Evolutionary conservation across 805 yeast species (phyloP).

Genomic region (Osmozyma mogii): DNA sequence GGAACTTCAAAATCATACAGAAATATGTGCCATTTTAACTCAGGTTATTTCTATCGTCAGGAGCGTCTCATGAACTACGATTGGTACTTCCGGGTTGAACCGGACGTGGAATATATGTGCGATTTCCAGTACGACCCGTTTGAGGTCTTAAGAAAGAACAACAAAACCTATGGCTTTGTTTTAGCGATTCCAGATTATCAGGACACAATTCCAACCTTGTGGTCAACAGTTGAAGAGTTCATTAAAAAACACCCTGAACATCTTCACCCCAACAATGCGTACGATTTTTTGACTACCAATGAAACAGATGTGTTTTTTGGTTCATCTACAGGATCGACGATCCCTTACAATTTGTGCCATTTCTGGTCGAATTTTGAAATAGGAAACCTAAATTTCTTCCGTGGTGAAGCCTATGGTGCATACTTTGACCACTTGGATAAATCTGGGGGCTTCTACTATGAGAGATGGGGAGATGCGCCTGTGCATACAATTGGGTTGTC

Average conservation of each 20-base stretch:
- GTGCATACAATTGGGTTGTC: constrained; percentile 34
- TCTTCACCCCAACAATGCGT: constrained; percentile 40
- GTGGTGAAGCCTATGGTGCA: constrained; percentile 37
- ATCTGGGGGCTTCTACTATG: constrained; percentile 48
- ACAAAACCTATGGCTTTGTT: constrained; percentile 44
- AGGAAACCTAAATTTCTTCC: constrained; percentile 42
- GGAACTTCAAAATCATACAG: constrained; percentile 47
- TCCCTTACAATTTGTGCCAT: constrained; percentile 60
- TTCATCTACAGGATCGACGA: constrained; percentile 5
- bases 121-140: constrained; percentile 53
- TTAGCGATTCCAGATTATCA: constrained; percentile 45
- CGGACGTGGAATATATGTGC: constrained; percentile 48
- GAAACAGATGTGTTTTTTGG: constrained; percentile 25
- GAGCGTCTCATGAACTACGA: constrained; percentile 38
- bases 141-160: constrained; percentile 29
- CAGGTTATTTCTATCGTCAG: constrained; percentile 51
- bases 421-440: constrained; percentile 40
- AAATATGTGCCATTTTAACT: constrained; percentile 69
- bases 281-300: constrained; percentile 38
- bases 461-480: constrained; percentile 55
- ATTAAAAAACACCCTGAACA: constrained; percentile 37
- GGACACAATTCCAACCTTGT: constrained; percentile 44
- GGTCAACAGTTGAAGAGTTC: constrained; percentile 42
- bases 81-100: constrained; percentile 58
- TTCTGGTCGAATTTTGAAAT: constrained; percentile 65